These are phyloP conservation scores for Heteromeles arbutifolia DNA, from an alignment of 306 rosid genomes.

Conservation along the genomic window DNA sequence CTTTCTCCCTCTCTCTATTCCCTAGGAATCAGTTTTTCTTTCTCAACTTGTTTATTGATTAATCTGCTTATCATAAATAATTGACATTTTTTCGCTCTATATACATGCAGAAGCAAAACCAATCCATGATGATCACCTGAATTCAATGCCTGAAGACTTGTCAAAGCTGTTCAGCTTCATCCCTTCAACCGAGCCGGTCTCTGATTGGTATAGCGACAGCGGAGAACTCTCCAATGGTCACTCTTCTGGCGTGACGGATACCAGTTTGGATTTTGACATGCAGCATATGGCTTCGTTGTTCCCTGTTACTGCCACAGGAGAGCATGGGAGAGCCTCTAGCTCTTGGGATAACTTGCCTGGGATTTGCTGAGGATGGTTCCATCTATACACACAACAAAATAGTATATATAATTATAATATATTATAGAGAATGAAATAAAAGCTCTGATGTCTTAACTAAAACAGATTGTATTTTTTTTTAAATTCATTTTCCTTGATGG, in stretches of 20 bases:
- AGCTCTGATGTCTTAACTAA: neutral
- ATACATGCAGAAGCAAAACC: constrained; percentile 33
- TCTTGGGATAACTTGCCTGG: constrained; percentile 73
- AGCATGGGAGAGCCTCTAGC: constrained; percentile 27
- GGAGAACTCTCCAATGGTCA: constrained; percentile 35
- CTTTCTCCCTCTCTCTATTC: neutral
- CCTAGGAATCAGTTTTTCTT: neutral
- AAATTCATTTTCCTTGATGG: neutral
- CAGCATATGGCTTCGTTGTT: constrained; percentile 57
- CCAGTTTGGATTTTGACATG: constrained; percentile 42
- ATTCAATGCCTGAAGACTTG: constrained; percentile 45
- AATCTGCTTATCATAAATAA: neutral
- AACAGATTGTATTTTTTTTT: neutral
- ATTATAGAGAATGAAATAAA: neutral
- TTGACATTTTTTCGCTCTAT: neutral
- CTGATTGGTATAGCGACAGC: constrained; percentile 38
- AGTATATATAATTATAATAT: neutral
- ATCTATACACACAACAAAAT: neutral
- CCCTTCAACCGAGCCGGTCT: constrained; percentile 38
- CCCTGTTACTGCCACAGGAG: constrained; percentile 45
- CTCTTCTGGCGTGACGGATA: constrained; percentile 37
- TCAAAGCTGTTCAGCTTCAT: constrained; percentile 44
- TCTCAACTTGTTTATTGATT: too few species aligned
- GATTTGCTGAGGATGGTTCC: constrained; percentile 36
- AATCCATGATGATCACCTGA: constrained; percentile 40